Evolutionary conservation across 176 grass and related monocot genomes (phyloP).

Genomic region (Oryza australiensis): DNA sequence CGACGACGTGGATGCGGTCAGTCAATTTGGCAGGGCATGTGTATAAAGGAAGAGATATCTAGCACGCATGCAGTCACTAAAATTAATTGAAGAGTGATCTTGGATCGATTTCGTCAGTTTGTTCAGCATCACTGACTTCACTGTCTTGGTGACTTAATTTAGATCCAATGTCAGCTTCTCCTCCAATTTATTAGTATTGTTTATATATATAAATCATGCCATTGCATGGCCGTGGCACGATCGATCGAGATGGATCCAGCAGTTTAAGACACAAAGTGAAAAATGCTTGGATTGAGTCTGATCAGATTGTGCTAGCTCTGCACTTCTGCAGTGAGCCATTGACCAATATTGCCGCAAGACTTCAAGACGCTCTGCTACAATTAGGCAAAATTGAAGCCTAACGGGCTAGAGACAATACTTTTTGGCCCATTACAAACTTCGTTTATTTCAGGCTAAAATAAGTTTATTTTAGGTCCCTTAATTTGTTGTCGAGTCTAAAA

Average conservation of each 20-base stretch:
- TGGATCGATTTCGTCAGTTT: not conserved
- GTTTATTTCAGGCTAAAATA: too few species aligned
- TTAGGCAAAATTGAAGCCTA: not conserved
- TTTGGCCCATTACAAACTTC: too few species aligned
- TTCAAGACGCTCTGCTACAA: not conserved
- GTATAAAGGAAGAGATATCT: too few species aligned
- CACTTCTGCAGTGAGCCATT: not conserved
- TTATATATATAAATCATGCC: too few species aligned
- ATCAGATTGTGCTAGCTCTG: not conserved
- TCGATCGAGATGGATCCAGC: not conserved
- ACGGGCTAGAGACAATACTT: not conserved
- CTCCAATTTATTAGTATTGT: not conserved
- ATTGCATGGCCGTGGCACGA: not conserved
- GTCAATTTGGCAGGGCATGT: not conserved
- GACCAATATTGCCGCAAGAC: not conserved
- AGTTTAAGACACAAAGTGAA: not conserved
- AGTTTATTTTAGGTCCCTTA: too few species aligned
- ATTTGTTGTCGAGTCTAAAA: too few species aligned
- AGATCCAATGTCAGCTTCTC: not conserved
- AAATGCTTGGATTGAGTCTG: not conserved
- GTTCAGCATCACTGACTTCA: not conserved
- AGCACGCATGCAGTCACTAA: too few species aligned
- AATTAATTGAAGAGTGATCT: too few species aligned
- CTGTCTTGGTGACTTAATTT: not conserved
- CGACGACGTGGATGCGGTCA: not conserved